Conservation (phyloP, 2,329 filamentous ascomycete species). For the Trichoderma koningii region DNA sequence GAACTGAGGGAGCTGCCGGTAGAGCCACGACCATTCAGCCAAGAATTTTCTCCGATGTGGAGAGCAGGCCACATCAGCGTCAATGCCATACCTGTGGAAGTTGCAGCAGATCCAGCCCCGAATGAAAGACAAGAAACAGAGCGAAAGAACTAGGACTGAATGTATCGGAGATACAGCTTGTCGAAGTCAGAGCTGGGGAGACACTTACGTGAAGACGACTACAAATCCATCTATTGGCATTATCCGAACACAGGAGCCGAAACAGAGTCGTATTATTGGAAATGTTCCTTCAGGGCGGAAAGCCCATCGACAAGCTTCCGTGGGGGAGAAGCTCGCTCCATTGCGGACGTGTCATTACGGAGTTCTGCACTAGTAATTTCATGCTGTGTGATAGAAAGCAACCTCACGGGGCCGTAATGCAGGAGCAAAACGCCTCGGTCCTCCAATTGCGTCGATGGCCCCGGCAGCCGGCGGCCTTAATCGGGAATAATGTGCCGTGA, state of each 20-base stretch:
- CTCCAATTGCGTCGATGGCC: slow-evolving; percentile 16
- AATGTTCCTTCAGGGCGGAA: background rate
- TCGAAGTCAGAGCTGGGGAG: no score
- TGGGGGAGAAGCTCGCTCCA: background rate
- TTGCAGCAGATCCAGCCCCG: slow-evolving; percentile 14
- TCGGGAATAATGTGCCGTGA: slow-evolving; percentile 20
- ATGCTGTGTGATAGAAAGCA: slow-evolving; percentile 12
- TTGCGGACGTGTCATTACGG: background rate
- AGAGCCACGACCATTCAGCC: background rate
- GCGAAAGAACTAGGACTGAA: background rate
- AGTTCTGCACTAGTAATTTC: background rate
- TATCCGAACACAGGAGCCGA: background rate
- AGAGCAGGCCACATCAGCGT: slow-evolving; percentile 19
- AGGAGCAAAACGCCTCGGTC: slow-evolving; percentile 3
- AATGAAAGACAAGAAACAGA: background rate
- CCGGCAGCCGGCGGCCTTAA: slow-evolving; percentile 15
- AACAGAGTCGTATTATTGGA: background rate
- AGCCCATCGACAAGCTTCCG: background rate
- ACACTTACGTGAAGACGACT: background rate
- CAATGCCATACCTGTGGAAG: slow-evolving; percentile 20
- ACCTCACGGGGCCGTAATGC: background rate
- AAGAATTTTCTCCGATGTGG: background rate
- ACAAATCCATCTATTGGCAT: no score
- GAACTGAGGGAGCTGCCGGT: slow-evolving; percentile 26
- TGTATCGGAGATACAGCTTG: background rate